Base-by-base conservation (phyloP, 495 filamentous ascomycete genomes). In the Sordaria brevicollis region DNA sequence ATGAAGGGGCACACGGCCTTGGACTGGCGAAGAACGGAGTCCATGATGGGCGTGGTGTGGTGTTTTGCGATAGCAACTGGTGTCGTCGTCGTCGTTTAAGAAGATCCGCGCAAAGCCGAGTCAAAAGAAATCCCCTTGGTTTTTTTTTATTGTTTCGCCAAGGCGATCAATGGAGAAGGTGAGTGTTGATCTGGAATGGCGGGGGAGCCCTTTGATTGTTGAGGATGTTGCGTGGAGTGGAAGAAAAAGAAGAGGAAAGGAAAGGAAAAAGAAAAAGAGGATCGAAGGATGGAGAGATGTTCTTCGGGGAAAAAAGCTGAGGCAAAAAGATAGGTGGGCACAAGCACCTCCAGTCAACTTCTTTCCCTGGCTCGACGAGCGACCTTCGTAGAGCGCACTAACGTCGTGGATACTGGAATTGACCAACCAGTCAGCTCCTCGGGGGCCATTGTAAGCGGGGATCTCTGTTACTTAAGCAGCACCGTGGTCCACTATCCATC, bases 1-100 rank as follows among this genome's bases (percentile, higher is more conserved):
- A 99, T 88, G 82, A 99, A 98, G 67, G 95, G 95, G 80, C 95
- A 99, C 89, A 98, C 90, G 75, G 91, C 87, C 80, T 93, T 92
- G 74, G 93, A 97, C 81, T 97, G 95, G 77, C 92, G 91, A 73
- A 99, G 89, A 69, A 97, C 88, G 69, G 94, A 85, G 84, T 99
- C 95, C 95, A 99, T 99, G 76, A 72, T 81, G 39, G 49, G 67
- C 34, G 17, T 35, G 36, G 29, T 19, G 25, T 37, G 15, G 35
- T 35, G 57, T 70, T 65, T 25, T 65, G 31, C 31, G n/a, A 25
- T 69, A 43, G 33, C 15, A 38, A 68, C 35, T 49, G 41, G 39
- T 49, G 70, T 62, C 17, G 21, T 68, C 41, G 68, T 35, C 49
- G 21, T 68, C 41, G 68, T 35, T 29, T 54, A 29, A 11, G 21